Base-by-base conservation (phyloP, 2,329 filamentous ascomycete genomes). In the Alternaria brassicicola region DNA sequence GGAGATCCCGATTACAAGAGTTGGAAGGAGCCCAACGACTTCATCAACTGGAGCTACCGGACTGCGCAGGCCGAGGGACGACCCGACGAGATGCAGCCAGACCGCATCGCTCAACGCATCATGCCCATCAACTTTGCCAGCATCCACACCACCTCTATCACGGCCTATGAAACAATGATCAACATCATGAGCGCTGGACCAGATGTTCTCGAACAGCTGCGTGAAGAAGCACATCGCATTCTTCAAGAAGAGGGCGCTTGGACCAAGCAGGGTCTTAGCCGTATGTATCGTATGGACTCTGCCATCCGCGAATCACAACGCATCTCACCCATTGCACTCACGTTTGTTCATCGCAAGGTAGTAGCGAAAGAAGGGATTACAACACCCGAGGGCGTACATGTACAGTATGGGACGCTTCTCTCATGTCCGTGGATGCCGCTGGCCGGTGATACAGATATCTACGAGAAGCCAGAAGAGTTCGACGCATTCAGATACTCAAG, bases 351-450 rank as follows among this genome's bases (percentile, higher is more conserved):
- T 58, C 78, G 83, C 10, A 81, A 82, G 59, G 82, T 85, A 0
- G 65, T 73, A n/a, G 83, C 84, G 47, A 87, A 85, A 62, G 84
- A 98, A 43, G 88, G 89, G 31, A 96, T 98, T 74, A 88, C 92
- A 15, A 87, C 93, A 31, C 95, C 94, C 6, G 94, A 98, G 80
- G 66, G 66, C 26, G 19, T 62, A 3, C 55, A 64, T 50, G n/a
- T 67, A 4, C 42, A 57, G 13, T 58, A 63, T 41, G 65, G 71
- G 10, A 61, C 67, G 8, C 26, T 62, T 2, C 25, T 72, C 7
- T 57, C 64, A 9, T 67, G 55, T 39, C 62, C 68, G 6, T 71
- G 68, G 67, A 47, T 42, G 12, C 52, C 60, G 2, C 25, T 70
- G 8, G 65, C 68, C 6, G 15, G 49, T 9, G 71, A 74, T 30